Base-by-base conservation (phyloP, 2,329 filamentous ascomycete species). In the Leptographium radiaticola region DNA sequence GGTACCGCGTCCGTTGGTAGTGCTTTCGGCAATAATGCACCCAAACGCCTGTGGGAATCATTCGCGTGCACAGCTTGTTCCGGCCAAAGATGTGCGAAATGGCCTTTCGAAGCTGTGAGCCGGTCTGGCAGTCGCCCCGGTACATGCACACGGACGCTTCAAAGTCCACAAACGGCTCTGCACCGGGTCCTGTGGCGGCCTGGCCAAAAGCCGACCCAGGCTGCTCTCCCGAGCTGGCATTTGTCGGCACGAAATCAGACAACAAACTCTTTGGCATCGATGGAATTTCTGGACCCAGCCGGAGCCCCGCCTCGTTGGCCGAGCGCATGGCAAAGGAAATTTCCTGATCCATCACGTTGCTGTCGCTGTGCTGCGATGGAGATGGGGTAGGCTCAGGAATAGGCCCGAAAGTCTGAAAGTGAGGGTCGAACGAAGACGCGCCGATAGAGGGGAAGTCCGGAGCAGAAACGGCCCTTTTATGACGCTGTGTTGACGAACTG, bases 71-170 rank as follows among this genome's bases (percentile, higher is more conserved):
- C 9, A 78, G 74, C 68, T 93, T 93, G 72, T 93, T 93, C 40
- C 88, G 80, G 25, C 87, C 87, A 60, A 91, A 91, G 53, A 90
- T 78, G 62, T 93, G 86, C 0, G 85, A 89, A 56, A 91, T 84
- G 6, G 84, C 81, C 68, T 91, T 91, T 49, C 87, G 80, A 30
- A 76, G 75, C 53, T 79, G 74, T 6, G 79, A 81, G 5, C 74
- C 74, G 0, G 79, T 83, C 47, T 77, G 73, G 62, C 81, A 85
- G 56, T 77, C 70, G 1, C 71, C 65, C 16, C 76, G 73, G 58
- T 76, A 81, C 69, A 80, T 76, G 62, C 80, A 84, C 30, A 61
- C 51, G 0, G 57, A 48, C 2, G 47, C 48, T 7, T 65, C 62
- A 16, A 59, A 56, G 9, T 53, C 48, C 2, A 43, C 40, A 30